Percentiles rank a stretch among this genome's conserved stretches.
Evolutionary conservation across 176 grass and related monocot species (phyloP).

Genomic region (Rhynchospora tenuis): DNA sequence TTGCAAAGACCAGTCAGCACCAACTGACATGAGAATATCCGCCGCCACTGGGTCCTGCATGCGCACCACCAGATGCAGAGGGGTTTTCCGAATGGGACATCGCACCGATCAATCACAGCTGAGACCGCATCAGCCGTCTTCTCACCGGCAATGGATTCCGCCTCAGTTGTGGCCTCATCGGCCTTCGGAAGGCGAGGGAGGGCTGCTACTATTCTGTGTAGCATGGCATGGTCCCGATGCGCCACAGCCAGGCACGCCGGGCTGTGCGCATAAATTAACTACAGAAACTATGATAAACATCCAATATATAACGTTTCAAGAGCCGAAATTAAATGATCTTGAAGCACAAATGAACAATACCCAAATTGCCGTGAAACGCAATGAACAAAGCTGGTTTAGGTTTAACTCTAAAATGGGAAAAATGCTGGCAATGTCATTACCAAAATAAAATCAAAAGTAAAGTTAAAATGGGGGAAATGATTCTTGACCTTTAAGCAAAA

Average conservation of each 20-base stretch:
- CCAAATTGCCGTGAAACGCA: too few species aligned
- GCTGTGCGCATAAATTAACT: conserved; percentile 83
- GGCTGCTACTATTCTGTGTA: conserved; percentile 31
- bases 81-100: conserved; percentile 75
- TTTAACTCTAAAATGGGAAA: too few species aligned
- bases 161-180: conserved; percentile 58
- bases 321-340: too few species aligned
- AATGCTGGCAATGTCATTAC: too few species aligned
- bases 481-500: too few species aligned
- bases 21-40: conserved; percentile 77
- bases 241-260: conserved; percentile 65
- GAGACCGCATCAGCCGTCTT: conserved; percentile 62
- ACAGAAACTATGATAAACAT: too few species aligned
- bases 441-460: too few species aligned
- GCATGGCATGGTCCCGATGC: conserved; percentile 52
- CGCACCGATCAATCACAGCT: conserved; percentile 66
- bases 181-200: conserved; percentile 65
- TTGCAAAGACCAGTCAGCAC: conserved; percentile 96
- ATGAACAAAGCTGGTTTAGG: too few species aligned
- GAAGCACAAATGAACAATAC: too few species aligned
- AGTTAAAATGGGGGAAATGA: too few species aligned
- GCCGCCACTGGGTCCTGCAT: conserved; percentile 68
- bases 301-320: too few species aligned
- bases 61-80: conserved; percentile 83
- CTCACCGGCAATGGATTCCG: conserved; percentile 63